A percentile compares a stretch with the other conserved stretches of the same genome.
phyloP scores from a whole-genome alignment of 345 rosid genomes.

The Aquilaria malaccensis region DNA sequence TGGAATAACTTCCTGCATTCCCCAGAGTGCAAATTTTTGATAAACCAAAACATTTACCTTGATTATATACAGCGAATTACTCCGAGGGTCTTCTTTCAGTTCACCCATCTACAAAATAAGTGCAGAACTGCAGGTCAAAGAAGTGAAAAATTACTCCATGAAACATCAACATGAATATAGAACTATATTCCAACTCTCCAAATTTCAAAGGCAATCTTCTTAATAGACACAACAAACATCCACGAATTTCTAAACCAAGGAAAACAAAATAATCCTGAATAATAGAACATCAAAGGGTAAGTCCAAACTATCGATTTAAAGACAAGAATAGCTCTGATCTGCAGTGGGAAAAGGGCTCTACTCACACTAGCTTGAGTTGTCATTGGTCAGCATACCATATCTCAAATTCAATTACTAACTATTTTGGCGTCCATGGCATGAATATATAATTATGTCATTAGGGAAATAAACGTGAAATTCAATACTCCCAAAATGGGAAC shows the following conservation, averaged over 20 bases:
- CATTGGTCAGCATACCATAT: too few relatives aligned
- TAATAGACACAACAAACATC: background rate
- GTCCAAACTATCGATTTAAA: too few relatives aligned
- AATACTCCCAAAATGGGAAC: too few relatives aligned
- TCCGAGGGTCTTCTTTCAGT: constrained; percentile 54
- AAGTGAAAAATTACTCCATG: constrained; percentile 54
- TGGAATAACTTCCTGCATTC: background rate
- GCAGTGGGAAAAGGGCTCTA: too few relatives aligned
- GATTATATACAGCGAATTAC: constrained; percentile 65
- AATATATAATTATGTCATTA: too few relatives aligned
- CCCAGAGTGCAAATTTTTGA: background rate
- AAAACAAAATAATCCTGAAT: background rate
- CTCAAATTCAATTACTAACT: too few relatives aligned
- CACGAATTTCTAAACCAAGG: background rate
- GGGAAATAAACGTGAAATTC: too few relatives aligned
- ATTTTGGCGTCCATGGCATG: too few relatives aligned
- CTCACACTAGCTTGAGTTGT: too few relatives aligned
- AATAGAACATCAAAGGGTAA: too few relatives aligned
- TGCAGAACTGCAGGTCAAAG: constrained; percentile 86
- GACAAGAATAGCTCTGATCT: too few relatives aligned
- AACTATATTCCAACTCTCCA: background rate
- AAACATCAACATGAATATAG: constrained; percentile 13
- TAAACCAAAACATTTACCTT: constrained; percentile 34
- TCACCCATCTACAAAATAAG: constrained; percentile 81
- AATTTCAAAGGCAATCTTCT: background rate